phyloP scores from a whole-genome alignment of 345 rosid species.

The Sapria himalayana region DNA sequence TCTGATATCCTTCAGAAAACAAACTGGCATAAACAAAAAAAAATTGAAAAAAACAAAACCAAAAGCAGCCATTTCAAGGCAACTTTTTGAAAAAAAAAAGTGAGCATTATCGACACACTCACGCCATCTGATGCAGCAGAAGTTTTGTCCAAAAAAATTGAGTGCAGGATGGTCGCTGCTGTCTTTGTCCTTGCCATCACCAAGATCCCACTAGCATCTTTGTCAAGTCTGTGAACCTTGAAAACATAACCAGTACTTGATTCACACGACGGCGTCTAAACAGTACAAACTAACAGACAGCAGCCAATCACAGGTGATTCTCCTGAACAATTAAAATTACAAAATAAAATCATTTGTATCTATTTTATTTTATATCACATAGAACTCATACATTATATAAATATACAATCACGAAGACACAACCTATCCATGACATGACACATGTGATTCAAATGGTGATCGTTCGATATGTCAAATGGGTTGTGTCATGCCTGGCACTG shows the following conservation, averaged over 20 bases:
- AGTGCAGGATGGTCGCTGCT: conserved; percentile 57
- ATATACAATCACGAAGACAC: too few species aligned
- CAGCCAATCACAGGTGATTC: too few species aligned
- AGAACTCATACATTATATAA: too few species aligned
- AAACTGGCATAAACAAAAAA: background rate
- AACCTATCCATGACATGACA: background rate
- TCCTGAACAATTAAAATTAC: too few species aligned
- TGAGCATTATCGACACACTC: conserved; percentile 2
- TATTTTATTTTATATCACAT: too few species aligned
- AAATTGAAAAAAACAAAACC: conserved; percentile 4
- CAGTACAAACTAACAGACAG: too few species aligned
- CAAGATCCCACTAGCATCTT: conserved; percentile 84
- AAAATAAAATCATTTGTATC: too few species aligned
- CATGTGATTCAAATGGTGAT: too few species aligned
- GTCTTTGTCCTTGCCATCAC: conserved; percentile 84
- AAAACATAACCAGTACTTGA: background rate
- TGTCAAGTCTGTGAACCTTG: conserved; percentile 90
- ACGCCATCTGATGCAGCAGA: conserved; percentile 42
- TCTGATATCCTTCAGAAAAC: conserved; percentile 22
- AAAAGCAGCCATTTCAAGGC: background rate
- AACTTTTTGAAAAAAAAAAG: conserved; percentile 1
- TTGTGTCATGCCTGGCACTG: too few species aligned
- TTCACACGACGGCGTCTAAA: too few species aligned
- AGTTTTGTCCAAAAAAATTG: conserved; percentile 79
- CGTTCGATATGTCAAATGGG: too few species aligned